Evolutionary conservation across 1,139 yeast genomes (phyloP).

Genomic region (Protomyces gravidus): DNA sequence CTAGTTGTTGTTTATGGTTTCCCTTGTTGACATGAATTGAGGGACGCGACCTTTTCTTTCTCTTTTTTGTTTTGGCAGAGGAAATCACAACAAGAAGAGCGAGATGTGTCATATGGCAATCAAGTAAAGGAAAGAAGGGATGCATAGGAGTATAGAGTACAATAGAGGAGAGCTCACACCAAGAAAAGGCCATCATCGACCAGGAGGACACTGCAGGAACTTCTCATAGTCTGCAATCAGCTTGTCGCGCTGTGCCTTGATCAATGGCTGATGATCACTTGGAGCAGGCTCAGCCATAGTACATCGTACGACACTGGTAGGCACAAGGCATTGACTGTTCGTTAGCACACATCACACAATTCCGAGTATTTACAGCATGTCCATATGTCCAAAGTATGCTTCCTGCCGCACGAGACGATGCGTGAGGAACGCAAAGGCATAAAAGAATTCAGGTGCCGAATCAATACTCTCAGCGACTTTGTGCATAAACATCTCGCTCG

Average conservation of each 20-base stretch:
- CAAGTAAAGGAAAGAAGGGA: too few relatives aligned
- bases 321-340: background rate
- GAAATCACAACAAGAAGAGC: too few relatives aligned
- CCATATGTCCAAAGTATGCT: background rate
- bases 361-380: background rate
- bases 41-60: background rate
- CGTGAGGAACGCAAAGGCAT: conserved; percentile 2
- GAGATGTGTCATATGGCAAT: too few relatives aligned
- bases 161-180: too few relatives aligned
- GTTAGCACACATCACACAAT: background rate
- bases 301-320: background rate
- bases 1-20: too few relatives aligned
- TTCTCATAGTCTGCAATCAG: conserved; percentile 3
- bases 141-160: too few relatives aligned
- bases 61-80: background rate
- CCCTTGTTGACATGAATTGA: too few relatives aligned
- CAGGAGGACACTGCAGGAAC: conserved; percentile 8
- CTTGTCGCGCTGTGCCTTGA: too few relatives aligned
- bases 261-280: too few relatives aligned
- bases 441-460: conserved; percentile 2
- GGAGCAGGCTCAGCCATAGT: too few relatives aligned
- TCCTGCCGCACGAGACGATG: background rate
- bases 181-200: conserved; percentile 2
- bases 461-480: background rate
- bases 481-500: background rate